Base-by-base conservation (phyloP, 306 rosid genomes). In the Erythrophleum fordii region DNA sequence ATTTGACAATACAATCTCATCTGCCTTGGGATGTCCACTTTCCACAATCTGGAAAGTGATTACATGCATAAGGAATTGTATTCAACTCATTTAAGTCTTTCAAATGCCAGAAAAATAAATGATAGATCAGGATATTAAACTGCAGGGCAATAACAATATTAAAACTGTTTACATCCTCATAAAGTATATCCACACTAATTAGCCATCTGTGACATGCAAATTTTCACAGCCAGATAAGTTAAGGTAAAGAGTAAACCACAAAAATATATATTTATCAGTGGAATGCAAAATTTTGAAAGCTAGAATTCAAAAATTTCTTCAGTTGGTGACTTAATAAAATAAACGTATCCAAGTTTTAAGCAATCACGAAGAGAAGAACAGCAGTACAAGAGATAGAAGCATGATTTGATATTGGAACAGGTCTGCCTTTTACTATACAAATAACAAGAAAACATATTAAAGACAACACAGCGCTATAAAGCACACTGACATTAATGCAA, bases 1-100 rank as follows among this genome's bases (percentile, higher is more conserved):
- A 86, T 93, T 93, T 55, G 96, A 89, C 77, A 93, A 77, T 69
- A 96, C 90, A 81, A 73, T 80, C 87, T 92, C 94, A 71, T 87
- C 88, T 44, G 98, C 97, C 80, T 73, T 92, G 69, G 99, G 93
- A 85, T 83, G 84, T 82, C 92, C 93, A 85, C 98, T 93, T 87
- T 86, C 75, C 16, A 84, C 64, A 81, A 96, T 87, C 99, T 96
- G 86, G 83, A 91, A 78, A 60, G 72, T 35, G 72, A 77, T 53
- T 79, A 75, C 74, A 77, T 2, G 26, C 72, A 64, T 64, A 69
- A 83, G 20, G 13, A 69, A 37, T 16, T 18, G 68, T 4, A 58
- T 29, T 18, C 0, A 37, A 42, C 66, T 56, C 42, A 51, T 31
- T 34, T 52, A 22, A 67, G 23, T 8, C 31, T 55, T 82, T 68